phyloP scores from a whole-genome alignment of 2,329 filamentous ascomycete genomes.

The Colletotrichum shisoi region DNA sequence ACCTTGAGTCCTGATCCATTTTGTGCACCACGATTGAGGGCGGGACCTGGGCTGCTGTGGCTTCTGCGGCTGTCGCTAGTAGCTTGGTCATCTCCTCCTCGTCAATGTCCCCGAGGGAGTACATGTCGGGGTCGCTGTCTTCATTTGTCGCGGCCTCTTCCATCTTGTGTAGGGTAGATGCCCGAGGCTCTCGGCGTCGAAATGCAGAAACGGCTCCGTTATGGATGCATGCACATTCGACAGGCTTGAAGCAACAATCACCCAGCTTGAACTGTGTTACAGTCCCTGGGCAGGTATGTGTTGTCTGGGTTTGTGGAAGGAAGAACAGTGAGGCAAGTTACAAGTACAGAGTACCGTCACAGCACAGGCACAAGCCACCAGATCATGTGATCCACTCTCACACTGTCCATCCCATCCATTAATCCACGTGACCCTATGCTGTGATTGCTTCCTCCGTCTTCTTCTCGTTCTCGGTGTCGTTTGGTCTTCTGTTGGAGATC shows the following conservation, averaged over 20 bases:
- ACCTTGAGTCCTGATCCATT: not conserved
- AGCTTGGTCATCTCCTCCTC: constrained; percentile 22
- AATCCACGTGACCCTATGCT: too few species aligned
- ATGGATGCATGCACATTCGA: not conserved
- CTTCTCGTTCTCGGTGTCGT: too few species aligned
- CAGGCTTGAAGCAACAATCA: not conserved
- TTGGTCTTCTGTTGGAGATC: too few species aligned
- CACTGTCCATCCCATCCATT: too few species aligned
- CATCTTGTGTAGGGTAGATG: not conserved
- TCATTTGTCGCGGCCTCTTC: not conserved
- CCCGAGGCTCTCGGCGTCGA: not conserved
- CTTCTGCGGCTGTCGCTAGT: not conserved
- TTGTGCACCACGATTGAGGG: not conserved
- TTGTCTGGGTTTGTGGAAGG: too few species aligned
- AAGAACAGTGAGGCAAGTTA: too few species aligned
- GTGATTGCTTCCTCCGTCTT: too few species aligned
- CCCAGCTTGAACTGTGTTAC: too few species aligned
- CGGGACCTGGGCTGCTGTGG: not conserved
- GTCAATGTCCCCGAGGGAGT: constrained; percentile 13
- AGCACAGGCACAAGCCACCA: too few species aligned
- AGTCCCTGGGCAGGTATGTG: too few species aligned
- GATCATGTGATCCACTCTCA: too few species aligned
- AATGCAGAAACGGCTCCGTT: not conserved
- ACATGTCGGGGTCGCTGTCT: constrained; percentile 9
- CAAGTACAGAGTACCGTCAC: too few species aligned